These are phyloP conservation scores for Lasiodiplodia sp. DNA, from an alignment of 2,329 filamentous ascomycete genomes.

Conservation along the genomic window DNA sequence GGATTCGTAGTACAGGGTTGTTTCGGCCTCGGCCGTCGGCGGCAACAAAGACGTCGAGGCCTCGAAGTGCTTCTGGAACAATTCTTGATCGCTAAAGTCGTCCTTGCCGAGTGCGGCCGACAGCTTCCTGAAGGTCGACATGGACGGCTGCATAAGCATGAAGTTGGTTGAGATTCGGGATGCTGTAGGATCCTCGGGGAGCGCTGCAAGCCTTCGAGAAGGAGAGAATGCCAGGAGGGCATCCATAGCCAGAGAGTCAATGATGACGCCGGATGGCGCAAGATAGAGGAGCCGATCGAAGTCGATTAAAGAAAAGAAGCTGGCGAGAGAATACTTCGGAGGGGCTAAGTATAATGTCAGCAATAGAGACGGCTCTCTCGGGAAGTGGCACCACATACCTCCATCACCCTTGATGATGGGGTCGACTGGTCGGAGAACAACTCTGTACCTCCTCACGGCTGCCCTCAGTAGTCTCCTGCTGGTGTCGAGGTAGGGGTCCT, in stretches of 20 bases:
- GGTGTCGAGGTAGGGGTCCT: slow-evolving; percentile 53
- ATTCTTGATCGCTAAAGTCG: slow-evolving; percentile 39
- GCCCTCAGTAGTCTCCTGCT: slow-evolving; percentile 53
- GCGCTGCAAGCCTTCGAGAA: slow-evolving; percentile 45
- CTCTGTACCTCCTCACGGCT: slow-evolving; percentile 55
- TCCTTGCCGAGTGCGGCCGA: slow-evolving; percentile 38
- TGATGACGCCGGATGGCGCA: slow-evolving; percentile 53
- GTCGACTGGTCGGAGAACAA: slow-evolving; percentile 53
- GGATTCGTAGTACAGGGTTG: slow-evolving; percentile 49
- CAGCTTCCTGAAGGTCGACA: slow-evolving; percentile 42
- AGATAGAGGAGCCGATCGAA: slow-evolving; percentile 56
- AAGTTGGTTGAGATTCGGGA: slow-evolving; percentile 47
- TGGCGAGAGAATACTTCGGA: slow-evolving; percentile 54
- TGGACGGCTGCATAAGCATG: slow-evolving; percentile 47
- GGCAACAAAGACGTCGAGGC: slow-evolving; percentile 44
- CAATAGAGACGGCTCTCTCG: not conserved
- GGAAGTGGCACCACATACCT: slow-evolving; percentile 32
- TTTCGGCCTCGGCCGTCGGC: slow-evolving; percentile 42
- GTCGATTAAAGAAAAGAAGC: slow-evolving; percentile 52
- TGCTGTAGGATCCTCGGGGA: slow-evolving; percentile 42
- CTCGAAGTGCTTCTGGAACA: slow-evolving; percentile 44
- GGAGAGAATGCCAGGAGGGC: slow-evolving; percentile 51
- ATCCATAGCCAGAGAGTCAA: slow-evolving; percentile 57
- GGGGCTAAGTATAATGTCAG: slow-evolving; percentile 33
- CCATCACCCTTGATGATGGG: slow-evolving; percentile 42